Conservation (phyloP, 257 asterid species). For the Fraxinus americana region DNA sequence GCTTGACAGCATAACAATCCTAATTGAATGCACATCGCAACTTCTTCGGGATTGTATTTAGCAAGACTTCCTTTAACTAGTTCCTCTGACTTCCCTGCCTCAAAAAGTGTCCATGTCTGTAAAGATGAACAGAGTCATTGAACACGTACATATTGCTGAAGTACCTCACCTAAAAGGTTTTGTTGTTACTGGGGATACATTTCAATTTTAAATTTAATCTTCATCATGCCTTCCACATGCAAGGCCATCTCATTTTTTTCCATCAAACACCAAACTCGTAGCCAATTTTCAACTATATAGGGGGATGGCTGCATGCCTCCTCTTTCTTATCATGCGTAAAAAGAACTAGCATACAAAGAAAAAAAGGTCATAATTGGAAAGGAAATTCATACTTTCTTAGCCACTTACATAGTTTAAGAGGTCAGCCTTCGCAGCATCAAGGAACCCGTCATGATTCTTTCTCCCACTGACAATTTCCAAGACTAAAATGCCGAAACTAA, state of each 20-base stretch:
- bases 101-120: constrained; percentile 67
- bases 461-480: constrained; percentile 87
- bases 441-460: constrained; percentile 52
- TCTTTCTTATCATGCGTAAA: background rate
- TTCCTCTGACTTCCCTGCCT: constrained; percentile 48
- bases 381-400: background rate
- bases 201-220: background rate
- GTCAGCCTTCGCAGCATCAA: constrained; percentile 64
- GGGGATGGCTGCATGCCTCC: background rate
- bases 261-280: background rate
- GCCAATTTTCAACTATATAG: background rate
- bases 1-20: constrained; percentile 90
- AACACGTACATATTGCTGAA: background rate
- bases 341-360: background rate
- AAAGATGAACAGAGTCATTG: background rate
- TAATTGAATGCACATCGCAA: constrained; percentile 61
- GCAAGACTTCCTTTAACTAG: constrained; percentile 56
- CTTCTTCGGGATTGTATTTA: constrained; percentile 49
- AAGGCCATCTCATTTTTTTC: background rate
- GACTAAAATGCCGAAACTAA: constrained; percentile 78
- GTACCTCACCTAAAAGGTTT: background rate
- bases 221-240: background rate
- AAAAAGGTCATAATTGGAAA: background rate
- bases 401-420: constrained; percentile 71
- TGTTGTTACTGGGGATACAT: background rate